These are phyloP conservation scores for Astrothelium macrocarpum DNA, from an alignment of 495 filamentous ascomycete species.

Conservation along the genomic window DNA sequence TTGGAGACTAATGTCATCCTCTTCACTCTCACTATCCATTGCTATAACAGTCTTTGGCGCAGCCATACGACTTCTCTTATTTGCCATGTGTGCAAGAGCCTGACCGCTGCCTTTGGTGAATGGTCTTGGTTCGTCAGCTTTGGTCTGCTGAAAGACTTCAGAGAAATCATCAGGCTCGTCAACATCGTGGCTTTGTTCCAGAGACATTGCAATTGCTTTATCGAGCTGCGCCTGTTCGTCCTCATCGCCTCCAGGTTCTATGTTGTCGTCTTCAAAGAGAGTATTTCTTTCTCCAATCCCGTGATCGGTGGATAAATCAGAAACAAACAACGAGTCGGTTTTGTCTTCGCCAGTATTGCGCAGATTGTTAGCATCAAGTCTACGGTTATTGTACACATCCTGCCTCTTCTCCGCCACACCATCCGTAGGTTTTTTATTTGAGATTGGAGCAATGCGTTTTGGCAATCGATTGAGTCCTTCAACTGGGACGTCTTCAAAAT, in stretches of 20 bases:
- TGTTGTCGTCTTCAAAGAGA: slow-evolving; percentile 30
- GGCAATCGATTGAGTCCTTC: slow-evolving; percentile 87
- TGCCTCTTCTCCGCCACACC: slow-evolving; percentile 38
- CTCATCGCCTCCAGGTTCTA: slow-evolving; percentile 34
- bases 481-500: slow-evolving; percentile 92
- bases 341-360: slow-evolving; percentile 18
- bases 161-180: slow-evolving; percentile 38
- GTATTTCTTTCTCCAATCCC: slow-evolving; percentile 24
- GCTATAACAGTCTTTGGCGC: slow-evolving; percentile 30
- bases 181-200: slow-evolving; percentile 38
- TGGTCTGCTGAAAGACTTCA: slow-evolving; percentile 41
- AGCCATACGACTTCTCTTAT: slow-evolving; percentile 48
- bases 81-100: slow-evolving; percentile 53
- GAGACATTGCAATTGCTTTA: slow-evolving; percentile 74
- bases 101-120: slow-evolving; percentile 43
- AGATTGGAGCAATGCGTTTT: slow-evolving; percentile 35
- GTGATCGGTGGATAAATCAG: slow-evolving; percentile 29
- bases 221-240: slow-evolving; percentile 66
- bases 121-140: slow-evolving; percentile 44
- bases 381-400: slow-evolving; percentile 33
- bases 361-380: slow-evolving; percentile 13
- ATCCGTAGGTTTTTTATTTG: slow-evolving; percentile 22
- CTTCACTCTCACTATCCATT: slow-evolving; percentile 41
- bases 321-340: slow-evolving; percentile 58
- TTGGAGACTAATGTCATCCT: slow-evolving; percentile 55